Evolutionary conservation across 1,284 basidiomycete genomes (phyloP), one percentile per base, ranked within the genome.

Genomic region (Leccinum laetum): DNA sequence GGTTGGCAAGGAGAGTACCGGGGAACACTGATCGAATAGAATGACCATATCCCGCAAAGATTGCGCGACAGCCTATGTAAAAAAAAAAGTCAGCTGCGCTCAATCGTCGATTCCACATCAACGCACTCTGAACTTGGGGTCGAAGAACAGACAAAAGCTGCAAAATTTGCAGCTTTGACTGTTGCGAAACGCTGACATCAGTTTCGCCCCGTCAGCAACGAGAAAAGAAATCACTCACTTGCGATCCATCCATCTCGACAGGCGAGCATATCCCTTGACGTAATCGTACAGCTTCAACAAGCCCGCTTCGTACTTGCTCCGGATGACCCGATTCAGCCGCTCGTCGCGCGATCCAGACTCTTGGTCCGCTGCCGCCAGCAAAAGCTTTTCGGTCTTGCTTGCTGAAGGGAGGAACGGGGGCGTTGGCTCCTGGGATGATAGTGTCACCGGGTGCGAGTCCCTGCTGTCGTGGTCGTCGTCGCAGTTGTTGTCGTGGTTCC

Each of bases 251-350:
- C 96, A 98, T 60, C 92, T 84, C 66, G 90, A 93, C 70, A 97
- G 80, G 63, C 95, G 82, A 21, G 94, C 91, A 73, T 97, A 97
- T 0, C 95, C 95, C 74, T 95, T 95, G 66, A 98, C 95, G 76
- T 98, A 98, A 79, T 99, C 96, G 74, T 98, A 98, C 0, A 96
- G 97, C 73, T 95, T 95, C 67, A 99, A 79, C 53, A 99, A 78
- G 0, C 96, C 97, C 1, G 96, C 97, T 75, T 99, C 96, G 79
- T 98, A 98, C 79, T 99, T 99, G 72, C 94, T 96, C 69, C 93
- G 88, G 71, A 99, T 99, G 68, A 99, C 97, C 66, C 93, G 86
- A 65, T 91, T 93, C 49, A 99, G 80, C 1, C 96, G 89, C 70
- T 98, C 94, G 68, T 97, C 94, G 41, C 96, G 84, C 13, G 95